Conservation (phyloP, 116 monocot species). For the Papilionanthe hybrid region DNA sequence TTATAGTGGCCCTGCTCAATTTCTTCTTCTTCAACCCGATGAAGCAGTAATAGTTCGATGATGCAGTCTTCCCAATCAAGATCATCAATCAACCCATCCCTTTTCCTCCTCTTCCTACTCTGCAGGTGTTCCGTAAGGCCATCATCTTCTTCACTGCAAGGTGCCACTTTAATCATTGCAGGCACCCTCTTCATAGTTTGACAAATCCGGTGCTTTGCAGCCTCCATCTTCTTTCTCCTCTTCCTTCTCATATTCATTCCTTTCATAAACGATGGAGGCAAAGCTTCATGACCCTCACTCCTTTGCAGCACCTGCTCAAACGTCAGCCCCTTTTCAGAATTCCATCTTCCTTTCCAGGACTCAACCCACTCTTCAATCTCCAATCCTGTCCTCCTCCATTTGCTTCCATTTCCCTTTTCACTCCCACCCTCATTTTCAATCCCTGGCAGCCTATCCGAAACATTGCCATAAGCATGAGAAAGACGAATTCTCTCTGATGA, state of each 20-base stretch:
- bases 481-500: conserved; percentile 31
- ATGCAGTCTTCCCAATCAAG: conserved; percentile 90
- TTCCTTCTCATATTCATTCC: conserved; percentile 41
- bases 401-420: conserved; percentile 18
- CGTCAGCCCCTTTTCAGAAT: conserved; percentile 22
- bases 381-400: conserved; percentile 25
- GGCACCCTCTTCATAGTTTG: conserved; percentile 26
- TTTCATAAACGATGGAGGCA: conserved; percentile 62
- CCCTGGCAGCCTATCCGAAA: conserved; percentile 19
- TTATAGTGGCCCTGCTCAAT: conserved; percentile 75
- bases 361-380: conserved; percentile 24
- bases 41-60: conserved; percentile 66
- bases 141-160: not conserved
- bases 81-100: conserved; percentile 5
- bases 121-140: not conserved
- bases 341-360: conserved; percentile 26
- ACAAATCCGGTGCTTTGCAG: conserved; percentile 59
- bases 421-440: conserved; percentile 7
- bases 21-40: conserved; percentile 58
- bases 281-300: conserved; percentile 65
- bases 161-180: not conserved
- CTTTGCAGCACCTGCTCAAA: conserved; percentile 40
- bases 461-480: conserved; percentile 29
- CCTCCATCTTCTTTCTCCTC: conserved; percentile 56
- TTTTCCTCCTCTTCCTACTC: conserved; percentile 23